A percentile compares a stretch with the other conserved stretches of the same genome.
Conservation (phyloP, 1,139 yeast genomes). For the Kodamaea sp. region DNA sequence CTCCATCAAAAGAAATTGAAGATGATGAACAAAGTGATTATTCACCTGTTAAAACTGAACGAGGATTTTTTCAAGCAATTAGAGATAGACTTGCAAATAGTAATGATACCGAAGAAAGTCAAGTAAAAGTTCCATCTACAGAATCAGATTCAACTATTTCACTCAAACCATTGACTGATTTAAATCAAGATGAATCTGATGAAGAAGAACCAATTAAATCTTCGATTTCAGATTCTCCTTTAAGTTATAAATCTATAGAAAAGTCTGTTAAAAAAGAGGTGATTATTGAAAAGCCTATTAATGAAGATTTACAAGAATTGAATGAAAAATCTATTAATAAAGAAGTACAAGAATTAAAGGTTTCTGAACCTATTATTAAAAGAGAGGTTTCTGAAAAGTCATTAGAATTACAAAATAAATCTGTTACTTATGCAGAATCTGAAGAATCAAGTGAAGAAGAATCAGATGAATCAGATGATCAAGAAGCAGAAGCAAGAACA, state of each 20-base stretch:
- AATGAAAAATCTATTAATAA: neutral
- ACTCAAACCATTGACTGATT: neutral
- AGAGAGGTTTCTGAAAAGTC: conserved; percentile 14
- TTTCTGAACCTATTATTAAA: conserved; percentile 5
- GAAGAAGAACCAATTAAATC: conserved; percentile 3
- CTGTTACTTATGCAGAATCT: conserved; percentile 10
- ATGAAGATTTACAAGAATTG: too few species aligned
- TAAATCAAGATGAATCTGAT: conserved; percentile 3
- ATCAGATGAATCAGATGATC: conserved; percentile 19
- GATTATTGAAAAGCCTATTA: neutral
- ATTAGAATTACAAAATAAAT: conserved; percentile 6
- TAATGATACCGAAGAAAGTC: conserved; percentile 5
- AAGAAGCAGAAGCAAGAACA: conserved; percentile 35
- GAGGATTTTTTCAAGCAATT: conserved; percentile 19
- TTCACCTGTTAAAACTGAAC: conserved; percentile 11
- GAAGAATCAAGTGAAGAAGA: conserved; percentile 16
- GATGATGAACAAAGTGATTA: conserved; percentile 13
- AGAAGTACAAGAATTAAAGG: neutral
- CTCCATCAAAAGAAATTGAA: conserved; percentile 26
- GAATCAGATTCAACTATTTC: conserved; percentile 21
- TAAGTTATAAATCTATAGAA: conserved; percentile 1
- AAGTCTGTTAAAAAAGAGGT: too few species aligned
- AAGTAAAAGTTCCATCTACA: conserved; percentile 14
- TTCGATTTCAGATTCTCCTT: conserved; percentile 5
- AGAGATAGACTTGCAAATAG: conserved; percentile 15